These are phyloP conservation scores for Thraustochytrium striatum DNA, from an alignment of 352 stramenopile genomes.

Conservation along the genomic window DNA sequence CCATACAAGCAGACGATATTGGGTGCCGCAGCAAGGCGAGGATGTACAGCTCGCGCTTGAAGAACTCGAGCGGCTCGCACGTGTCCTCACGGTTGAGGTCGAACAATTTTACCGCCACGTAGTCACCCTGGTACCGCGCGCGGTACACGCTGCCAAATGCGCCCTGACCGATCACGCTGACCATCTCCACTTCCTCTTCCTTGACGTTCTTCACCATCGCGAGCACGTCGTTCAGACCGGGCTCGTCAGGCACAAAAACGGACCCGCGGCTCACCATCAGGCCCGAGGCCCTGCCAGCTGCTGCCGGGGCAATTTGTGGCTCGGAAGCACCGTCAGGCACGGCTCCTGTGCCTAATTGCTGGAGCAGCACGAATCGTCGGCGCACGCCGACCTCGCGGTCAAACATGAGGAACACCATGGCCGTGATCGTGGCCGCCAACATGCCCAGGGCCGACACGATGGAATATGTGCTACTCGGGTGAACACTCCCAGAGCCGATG, in stretches of 20 bases:
- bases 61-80: not conserved
- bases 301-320: not conserved
- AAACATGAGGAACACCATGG: too few relatives aligned
- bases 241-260: not conserved
- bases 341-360: not conserved
- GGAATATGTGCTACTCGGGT: too few relatives aligned
- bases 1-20: conserved; percentile 49
- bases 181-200: not conserved
- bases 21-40: conserved; percentile 31
- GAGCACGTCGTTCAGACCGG: not conserved
- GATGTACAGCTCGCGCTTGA: conserved; percentile 39
- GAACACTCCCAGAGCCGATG: too few relatives aligned
- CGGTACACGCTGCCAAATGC: conserved; percentile 34
- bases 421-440: too few relatives aligned
- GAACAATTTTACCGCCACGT: conserved; percentile 43
- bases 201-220: not conserved
- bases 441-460: too few relatives aligned
- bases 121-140: not conserved
- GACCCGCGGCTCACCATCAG: too few relatives aligned
- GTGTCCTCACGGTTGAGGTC: not conserved
- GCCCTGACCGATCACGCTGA: conserved; percentile 41
- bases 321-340: not conserved
- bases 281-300: too few relatives aligned
- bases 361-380: not conserved
- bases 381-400: not conserved